A percentile compares a stretch with the other conserved stretches of the same genome.
These are phyloP conservation scores for Cardamine resedifolia DNA, from an alignment of 345 rosid species.

Conservation along the genomic window DNA sequence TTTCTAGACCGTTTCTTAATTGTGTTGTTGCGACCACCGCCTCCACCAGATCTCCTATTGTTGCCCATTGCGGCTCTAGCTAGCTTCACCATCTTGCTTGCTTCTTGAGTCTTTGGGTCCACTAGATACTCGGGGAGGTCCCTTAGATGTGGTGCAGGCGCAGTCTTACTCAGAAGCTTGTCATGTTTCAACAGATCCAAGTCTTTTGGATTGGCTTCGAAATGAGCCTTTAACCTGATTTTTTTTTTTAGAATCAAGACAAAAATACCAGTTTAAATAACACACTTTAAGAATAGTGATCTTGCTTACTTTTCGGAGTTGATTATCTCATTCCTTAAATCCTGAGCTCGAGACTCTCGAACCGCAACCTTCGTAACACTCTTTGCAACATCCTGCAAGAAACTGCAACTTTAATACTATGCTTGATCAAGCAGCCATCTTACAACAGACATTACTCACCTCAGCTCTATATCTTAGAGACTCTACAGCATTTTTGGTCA, in stretches of 20 bases:
- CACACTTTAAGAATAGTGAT: background rate
- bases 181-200: conserved; percentile 82
- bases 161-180: conserved; percentile 71
- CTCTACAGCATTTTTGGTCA: conserved; percentile 81
- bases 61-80: conserved; percentile 87
- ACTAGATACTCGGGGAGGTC: conserved; percentile 76
- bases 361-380: conserved; percentile 84
- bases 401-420: background rate
- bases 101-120: conserved; percentile 74
- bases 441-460: conserved; percentile 43
- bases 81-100: conserved; percentile 80
- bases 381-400: conserved; percentile 79
- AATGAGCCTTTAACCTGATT: conserved; percentile 95
- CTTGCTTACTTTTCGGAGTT: conserved; percentile 87
- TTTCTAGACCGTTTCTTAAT: conserved; percentile 53
- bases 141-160: conserved; percentile 62
- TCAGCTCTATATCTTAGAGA: conserved; percentile 88
- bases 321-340: conserved; percentile 82
- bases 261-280: background rate
- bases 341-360: conserved; percentile 89
- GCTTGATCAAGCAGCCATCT: background rate
- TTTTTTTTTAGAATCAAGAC: too few relatives aligned
- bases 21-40: conserved; percentile 40
- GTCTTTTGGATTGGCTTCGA: conserved; percentile 82
- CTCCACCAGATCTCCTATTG: conserved; percentile 33